phyloP scores from a whole-genome alignment of 1,284 basidiomycete species.

The Earliella scabrosa region DNA sequence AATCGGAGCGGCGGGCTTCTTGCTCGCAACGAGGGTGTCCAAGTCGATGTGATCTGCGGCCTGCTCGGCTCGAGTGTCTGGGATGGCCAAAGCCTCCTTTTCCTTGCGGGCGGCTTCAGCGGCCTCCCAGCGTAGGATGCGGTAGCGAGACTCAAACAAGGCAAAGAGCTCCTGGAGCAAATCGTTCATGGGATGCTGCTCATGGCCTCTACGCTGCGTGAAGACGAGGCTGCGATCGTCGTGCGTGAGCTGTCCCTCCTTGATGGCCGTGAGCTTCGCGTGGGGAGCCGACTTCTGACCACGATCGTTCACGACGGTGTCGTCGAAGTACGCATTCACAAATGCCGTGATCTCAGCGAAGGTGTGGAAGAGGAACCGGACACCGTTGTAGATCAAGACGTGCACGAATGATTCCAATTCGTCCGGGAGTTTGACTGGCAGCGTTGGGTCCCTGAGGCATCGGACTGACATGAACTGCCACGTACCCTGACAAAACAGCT shows the following conservation, averaged over 20 bases:
- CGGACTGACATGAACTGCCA: slow-evolving; percentile 16
- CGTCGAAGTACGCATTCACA: slow-evolving; percentile 6
- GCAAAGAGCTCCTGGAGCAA: too few relatives aligned
- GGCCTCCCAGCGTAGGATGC: too few relatives aligned
- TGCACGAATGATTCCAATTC: slow-evolving; percentile 14
- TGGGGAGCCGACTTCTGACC: background rate
- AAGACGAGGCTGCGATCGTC: too few relatives aligned
- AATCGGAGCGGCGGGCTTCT: too few relatives aligned
- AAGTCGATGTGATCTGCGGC: too few relatives aligned
- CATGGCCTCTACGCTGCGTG: too few relatives aligned
- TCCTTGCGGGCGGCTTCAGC: too few relatives aligned
- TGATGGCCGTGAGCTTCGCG: background rate
- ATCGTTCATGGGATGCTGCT: background rate
- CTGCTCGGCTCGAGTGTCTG: too few relatives aligned
- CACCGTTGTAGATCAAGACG: slow-evolving; percentile 7
- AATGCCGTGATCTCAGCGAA: background rate
- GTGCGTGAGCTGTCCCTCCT: background rate
- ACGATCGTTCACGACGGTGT: background rate
- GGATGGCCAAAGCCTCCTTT: too few relatives aligned
- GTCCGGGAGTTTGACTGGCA: background rate
- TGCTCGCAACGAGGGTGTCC: too few relatives aligned
- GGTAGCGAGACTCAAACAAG: too few relatives aligned
- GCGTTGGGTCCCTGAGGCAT: background rate
- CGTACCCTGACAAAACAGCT: slow-evolving; percentile 1
- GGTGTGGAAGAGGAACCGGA: slow-evolving; percentile 5